Conservation (phyloP, 1,284 basidiomycete species). For the Ganoderma resinaceum region DNA sequence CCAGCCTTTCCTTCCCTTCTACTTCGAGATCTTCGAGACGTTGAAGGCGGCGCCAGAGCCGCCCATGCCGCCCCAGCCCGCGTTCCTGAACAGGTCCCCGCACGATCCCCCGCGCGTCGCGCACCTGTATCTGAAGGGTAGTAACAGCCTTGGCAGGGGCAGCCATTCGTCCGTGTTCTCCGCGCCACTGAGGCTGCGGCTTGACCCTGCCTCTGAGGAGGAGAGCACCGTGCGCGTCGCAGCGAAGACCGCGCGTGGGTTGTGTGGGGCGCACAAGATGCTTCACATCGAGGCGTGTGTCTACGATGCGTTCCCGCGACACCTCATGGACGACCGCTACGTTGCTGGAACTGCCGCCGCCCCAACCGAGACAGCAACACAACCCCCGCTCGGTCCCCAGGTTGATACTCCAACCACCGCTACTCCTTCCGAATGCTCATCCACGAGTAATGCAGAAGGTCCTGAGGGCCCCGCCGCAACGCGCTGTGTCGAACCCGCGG, state of each 20-base stretch:
- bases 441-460: neutral
- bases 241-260: slow-evolving; percentile 37
- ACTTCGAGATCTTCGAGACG: neutral
- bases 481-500: slow-evolving; percentile 29
- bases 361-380: too few species aligned
- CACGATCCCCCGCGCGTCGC: slow-evolving; percentile 17
- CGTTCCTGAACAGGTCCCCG: neutral
- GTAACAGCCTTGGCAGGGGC: slow-evolving; percentile 38
- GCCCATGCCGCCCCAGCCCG: neutral
- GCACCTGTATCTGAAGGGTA: slow-evolving; percentile 36
- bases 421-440: neutral
- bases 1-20: neutral
- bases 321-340: slow-evolving; percentile 50
- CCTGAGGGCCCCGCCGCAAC: too few species aligned
- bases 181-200: slow-evolving; percentile 39
- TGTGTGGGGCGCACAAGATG: slow-evolving; percentile 32
- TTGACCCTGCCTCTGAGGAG: slow-evolving; percentile 31
- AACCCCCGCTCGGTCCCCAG: too few species aligned
- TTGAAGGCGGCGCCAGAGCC: neutral
- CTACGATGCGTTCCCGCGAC: slow-evolving; percentile 51
- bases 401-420: neutral
- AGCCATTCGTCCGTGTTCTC: slow-evolving; percentile 43
- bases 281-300: slow-evolving; percentile 49
- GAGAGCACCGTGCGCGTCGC: slow-evolving; percentile 40
- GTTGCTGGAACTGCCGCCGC: neutral